These are phyloP conservation scores for Cryoendolithus antarcticus DNA, from an alignment of 2,329 filamentous ascomycete species.

Conservation along the genomic window DNA sequence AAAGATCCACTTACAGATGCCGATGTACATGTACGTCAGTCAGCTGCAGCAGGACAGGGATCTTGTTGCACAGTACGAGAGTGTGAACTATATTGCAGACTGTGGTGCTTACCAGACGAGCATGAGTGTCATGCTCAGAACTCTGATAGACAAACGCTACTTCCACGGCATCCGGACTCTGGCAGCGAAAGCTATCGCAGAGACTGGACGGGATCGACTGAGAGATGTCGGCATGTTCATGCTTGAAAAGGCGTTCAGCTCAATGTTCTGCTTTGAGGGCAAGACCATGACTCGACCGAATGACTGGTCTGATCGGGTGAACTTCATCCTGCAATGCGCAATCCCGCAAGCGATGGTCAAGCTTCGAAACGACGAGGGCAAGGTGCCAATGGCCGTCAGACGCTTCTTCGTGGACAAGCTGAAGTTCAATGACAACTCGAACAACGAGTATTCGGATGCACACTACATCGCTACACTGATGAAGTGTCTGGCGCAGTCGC, in stretches of 20 bases:
- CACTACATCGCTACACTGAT: constrained; percentile 79
- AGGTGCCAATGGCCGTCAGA: constrained; percentile 66
- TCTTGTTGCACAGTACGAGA: constrained; percentile 69
- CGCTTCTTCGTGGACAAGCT: constrained; percentile 80
- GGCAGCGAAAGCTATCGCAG: constrained; percentile 66
- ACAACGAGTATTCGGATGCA: constrained; percentile 78
- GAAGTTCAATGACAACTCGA: constrained; percentile 86
- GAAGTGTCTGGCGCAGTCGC: constrained; percentile 44
- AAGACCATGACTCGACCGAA: constrained; percentile 70
- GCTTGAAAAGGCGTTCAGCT: constrained; percentile 71
- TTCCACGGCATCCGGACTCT: constrained; percentile 85
- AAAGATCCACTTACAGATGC: constrained; percentile 69
- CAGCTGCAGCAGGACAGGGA: constrained; percentile 95
- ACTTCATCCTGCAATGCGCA: constrained; percentile 72
- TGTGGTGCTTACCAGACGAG: constrained; percentile 60
- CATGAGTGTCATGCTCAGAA: constrained; percentile 79
- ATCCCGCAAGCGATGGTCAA: constrained; percentile 71
- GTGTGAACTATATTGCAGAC: constrained; percentile 19
- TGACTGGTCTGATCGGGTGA: constrained; percentile 76
- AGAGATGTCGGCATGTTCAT: constrained; percentile 73
- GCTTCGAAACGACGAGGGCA: constrained; percentile 62
- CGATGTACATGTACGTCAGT: constrained; percentile 94
- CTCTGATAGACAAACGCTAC: constrained; percentile 81
- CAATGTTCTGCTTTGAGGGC: constrained; percentile 74
- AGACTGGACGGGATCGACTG: constrained; percentile 47